phyloP scores from a whole-genome alignment of 2,329 filamentous ascomycete genomes.

The Penicillium olsonii region DNA sequence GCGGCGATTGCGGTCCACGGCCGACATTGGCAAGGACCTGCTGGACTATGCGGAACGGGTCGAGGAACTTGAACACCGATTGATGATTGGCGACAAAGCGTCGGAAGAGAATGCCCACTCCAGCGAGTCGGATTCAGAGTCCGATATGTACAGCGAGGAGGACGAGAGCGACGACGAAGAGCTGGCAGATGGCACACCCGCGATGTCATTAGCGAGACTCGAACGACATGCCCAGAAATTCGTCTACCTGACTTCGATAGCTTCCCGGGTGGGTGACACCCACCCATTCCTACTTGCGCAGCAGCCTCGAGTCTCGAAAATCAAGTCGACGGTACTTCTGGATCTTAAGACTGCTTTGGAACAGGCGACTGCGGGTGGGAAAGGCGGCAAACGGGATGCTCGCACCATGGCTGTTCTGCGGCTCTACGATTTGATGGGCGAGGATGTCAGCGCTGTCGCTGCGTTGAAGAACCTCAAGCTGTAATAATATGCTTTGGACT shows the following conservation, averaged over 20 bases:
- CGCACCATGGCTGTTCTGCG: constrained; percentile 58
- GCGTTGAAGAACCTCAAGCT: constrained; percentile 51
- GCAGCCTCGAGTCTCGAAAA: constrained; percentile 55
- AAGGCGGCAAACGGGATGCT: constrained; percentile 36
- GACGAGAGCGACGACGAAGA: constrained; percentile 43
- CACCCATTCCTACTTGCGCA: constrained; percentile 67
- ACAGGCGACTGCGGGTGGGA: constrained; percentile 50
- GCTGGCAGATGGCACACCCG: constrained; percentile 39
- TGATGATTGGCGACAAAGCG: constrained; percentile 61
- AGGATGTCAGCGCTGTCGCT: constrained; percentile 60
- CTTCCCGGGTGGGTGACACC: constrained; percentile 52
- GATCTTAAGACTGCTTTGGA: constrained; percentile 66
- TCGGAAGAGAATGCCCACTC: constrained; percentile 17
- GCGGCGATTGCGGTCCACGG: constrained; percentile 61
- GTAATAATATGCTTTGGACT: constrained; percentile 21
- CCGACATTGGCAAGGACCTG: constrained; percentile 60
- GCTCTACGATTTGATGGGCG: constrained; percentile 63
- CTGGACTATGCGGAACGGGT: constrained; percentile 49
- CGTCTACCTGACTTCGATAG: constrained; percentile 55
- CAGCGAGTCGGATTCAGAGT: constrained; percentile 35
- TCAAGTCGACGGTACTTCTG: constrained; percentile 63
- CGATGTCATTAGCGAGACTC: constrained; percentile 48
- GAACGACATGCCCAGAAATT: constrained; percentile 61
- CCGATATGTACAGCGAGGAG: constrained; percentile 38
- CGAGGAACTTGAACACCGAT: constrained; percentile 64